These are phyloP conservation scores for Oenanthe sinensis DNA, from an alignment of 129 eudicot genomes.

Conservation along the genomic window DNA sequence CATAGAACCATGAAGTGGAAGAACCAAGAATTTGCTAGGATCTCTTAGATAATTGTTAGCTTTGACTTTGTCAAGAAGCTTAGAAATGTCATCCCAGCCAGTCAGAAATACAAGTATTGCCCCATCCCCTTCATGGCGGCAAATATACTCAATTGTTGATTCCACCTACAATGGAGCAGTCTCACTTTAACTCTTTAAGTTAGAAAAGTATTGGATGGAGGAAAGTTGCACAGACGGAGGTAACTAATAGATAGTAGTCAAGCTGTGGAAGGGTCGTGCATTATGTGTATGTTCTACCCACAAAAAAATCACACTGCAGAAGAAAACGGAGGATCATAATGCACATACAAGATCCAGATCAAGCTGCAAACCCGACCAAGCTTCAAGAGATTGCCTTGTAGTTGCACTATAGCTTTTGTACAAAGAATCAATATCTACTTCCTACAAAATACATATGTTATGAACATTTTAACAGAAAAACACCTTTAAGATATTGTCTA, in stretches of 20 bases:
- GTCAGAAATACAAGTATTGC: slow-evolving; percentile 95
- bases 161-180: slow-evolving; percentile 52
- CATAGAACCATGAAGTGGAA: slow-evolving; percentile 99
- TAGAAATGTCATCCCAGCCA: slow-evolving; percentile 99
- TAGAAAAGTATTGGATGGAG: not conserved
- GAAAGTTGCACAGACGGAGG: not conserved
- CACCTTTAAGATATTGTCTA: not conserved
- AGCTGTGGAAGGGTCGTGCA: not conserved
- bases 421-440: slow-evolving; percentile 51
- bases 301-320: not conserved
- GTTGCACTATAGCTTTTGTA: slow-evolving; percentile 68
- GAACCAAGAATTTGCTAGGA: slow-evolving; percentile 49
- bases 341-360: slow-evolving; percentile 83
- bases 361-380: slow-evolving; percentile 79
- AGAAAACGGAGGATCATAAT: not conserved
- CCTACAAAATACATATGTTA: slow-evolving; percentile 35
- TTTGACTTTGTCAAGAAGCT: slow-evolving; percentile 65
- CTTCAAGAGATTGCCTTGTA: slow-evolving; percentile 84
- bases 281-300: not conserved
- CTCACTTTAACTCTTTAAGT: not conserved
- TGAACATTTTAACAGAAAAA: not conserved
- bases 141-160: slow-evolving; percentile 75
- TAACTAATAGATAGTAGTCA: not conserved
- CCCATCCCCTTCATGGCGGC: slow-evolving; percentile 82
- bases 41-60: slow-evolving; percentile 48